Base-by-base conservation (phyloP, 164 flowering plant genomes). In the Paratinospora sagittata region DNA sequence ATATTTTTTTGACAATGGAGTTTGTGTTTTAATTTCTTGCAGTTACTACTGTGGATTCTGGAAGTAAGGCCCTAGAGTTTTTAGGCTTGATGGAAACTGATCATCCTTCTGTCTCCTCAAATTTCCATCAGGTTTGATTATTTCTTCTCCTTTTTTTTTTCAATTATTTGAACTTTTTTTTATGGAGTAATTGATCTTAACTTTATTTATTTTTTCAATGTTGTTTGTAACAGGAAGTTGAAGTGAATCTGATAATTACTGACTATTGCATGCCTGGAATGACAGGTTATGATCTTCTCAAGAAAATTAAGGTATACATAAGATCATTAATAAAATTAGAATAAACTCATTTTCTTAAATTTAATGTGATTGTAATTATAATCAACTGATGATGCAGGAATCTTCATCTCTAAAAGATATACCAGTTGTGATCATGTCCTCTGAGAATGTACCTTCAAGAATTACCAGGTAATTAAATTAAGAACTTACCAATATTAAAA, bases 391-490 rank as follows among this genome's bases (percentile, higher is more conserved):
- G 33, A 88, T 30, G 34, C 82, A 89, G 93, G 85, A 81, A 76
- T 86, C 92, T 33, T 82, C 84, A 3, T 84, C 34, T 62, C 70
- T 86, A 84, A 88, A 84, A 78, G 84, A 88, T 34, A 76, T 88
- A 16, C 92, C 92, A 19, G 97, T 93, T 8, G 98, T 93, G 27
- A 88, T 93, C 66, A 93, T 93, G 98, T 93, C 98, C 45, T 93
- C 98, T 70, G 97, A 93, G 81, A 88, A 93, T 81, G 91, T 87
- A 47, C 96, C 93, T 68, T 84, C 96, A 67, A 88, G 97, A 62
- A 93, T 93, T 76, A 89, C 49, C 81, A 90, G 95, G 98, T 93
- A 77, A 82, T 4, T 4, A 4, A 30, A 30, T 30, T 2, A 30
- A 30, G 3, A 30, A 30, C 34, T 30, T 4, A n/a, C n/a, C n/a